Base-by-base conservation (phyloP, 2,329 filamentous ascomycete species). In the Uncinocarpus reesii region DNA sequence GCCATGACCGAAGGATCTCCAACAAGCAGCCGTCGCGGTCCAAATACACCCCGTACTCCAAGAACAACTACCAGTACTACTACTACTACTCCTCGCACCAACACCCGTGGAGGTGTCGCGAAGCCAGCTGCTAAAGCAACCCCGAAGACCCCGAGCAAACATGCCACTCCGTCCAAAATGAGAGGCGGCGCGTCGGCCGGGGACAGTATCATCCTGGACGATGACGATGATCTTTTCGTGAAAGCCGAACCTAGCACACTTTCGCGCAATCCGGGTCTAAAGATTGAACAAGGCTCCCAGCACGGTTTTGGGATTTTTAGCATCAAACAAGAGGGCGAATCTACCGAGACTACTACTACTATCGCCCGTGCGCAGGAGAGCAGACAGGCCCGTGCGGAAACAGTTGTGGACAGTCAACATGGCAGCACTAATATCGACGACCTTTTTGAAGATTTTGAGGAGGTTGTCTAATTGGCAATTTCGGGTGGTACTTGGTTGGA, bases 1-100 rank as follows among this genome's bases (percentile, higher is more conserved):
- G 52, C 53, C 0, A 60, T 74, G 11, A 59, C 60, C 34, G 57
- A 57, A 3, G 61, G 41, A 11, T 1, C 31, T 4, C 18, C 42
- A 47, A 41, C 52, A 41, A 35, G 53, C 35, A 55, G 32, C 18
- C 32, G 49, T 4, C 55, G 52, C 21, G 7, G 36, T n/a, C 16
- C 37, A 21, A 24, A 20, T 23, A 20, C 10, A 26, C 37, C 21
- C 11, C 15, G 10, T 15, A 40, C 37, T 6, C 37, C 37, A 11
- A 10, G 13, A 26, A 40, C 21, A 15, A 15, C 23, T 3, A 13
- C 15, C 4, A 28, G 5, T 21, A 16, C 35, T 4, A 37, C 5
- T n/a, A 48, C 10, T 13, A 2, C 16, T 10, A 48, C 48, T 6
- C 20, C 40, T 35, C 42, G 37, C 1, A 46, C 31, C 13, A 48